Conservation (phyloP, 192 early-diverging fungal genomes). For the Backusella sp. region DNA sequence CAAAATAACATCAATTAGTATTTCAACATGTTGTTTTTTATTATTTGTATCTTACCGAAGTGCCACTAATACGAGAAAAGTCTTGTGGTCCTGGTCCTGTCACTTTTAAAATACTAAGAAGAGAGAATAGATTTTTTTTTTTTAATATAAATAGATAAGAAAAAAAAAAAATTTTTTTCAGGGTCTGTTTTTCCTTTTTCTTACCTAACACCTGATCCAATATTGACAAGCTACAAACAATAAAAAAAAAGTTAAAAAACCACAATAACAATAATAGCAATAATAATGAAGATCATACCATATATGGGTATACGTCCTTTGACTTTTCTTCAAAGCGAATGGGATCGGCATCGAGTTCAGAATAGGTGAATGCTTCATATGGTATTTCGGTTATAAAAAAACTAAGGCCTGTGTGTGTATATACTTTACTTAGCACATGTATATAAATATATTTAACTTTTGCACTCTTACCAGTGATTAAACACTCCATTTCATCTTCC, state of each 20-base stretch:
- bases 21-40: neutral
- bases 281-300: constrained; percentile 62
- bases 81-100: constrained; percentile 78
- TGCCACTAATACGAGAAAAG: constrained; percentile 87
- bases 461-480: constrained; percentile 59
- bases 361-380: constrained; percentile 92
- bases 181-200: neutral
- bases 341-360: constrained; percentile 62
- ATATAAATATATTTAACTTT: neutral
- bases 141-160: neutral
- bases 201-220: constrained; percentile 88
- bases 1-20: neutral
- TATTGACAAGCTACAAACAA: constrained; percentile 79
- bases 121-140: neutral
- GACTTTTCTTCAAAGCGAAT: constrained; percentile 57
- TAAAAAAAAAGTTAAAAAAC: neutral
- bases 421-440: too few species aligned
- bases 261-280: constrained; percentile 69
- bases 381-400: constrained; percentile 90
- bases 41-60: constrained; percentile 48
- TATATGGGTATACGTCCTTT: constrained; percentile 82
- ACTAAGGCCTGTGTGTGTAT: constrained; percentile 66
- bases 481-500: constrained; percentile 94
- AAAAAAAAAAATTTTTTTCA: neutral
- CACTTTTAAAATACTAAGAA: constrained; percentile 82